phyloP scores from a whole-genome alignment of 441 rosid species.

The Euphorbia schlechtendalii region DNA sequence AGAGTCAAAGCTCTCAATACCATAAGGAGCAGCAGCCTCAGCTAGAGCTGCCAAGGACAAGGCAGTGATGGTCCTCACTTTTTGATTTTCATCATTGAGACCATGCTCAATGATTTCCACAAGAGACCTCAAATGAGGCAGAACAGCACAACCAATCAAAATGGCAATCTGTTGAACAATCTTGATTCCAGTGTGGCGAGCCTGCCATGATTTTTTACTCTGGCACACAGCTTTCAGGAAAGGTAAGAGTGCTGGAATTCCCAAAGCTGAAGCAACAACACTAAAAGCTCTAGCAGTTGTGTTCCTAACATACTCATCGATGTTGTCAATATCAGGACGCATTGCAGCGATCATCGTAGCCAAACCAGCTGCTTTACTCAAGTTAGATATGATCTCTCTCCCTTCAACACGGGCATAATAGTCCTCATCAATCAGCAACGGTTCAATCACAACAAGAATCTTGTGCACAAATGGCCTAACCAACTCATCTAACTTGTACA shows the following conservation, averaged over 20 bases:
- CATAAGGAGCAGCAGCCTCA: conserved; percentile 98
- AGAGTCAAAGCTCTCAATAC: conserved; percentile 94
- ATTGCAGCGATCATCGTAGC: conserved; percentile 99
- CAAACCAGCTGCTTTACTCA: conserved; percentile 97
- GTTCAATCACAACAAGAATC: conserved; percentile 96
- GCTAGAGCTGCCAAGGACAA: conserved; percentile 97
- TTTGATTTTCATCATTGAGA: conserved; percentile 90
- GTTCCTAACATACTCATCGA: conserved; percentile 95
- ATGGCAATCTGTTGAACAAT: conserved; percentile 99
- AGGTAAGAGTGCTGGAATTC: conserved; percentile 86
- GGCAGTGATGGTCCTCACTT: conserved; percentile 94
- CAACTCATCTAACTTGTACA: conserved; percentile 90
- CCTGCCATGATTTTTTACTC: conserved; percentile 99
- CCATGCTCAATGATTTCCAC: conserved; percentile 93
- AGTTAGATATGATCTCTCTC: conserved; percentile 92
- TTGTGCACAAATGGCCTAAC: conserved; percentile 94
- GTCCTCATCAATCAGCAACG: conserved; percentile 93
- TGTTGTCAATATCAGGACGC: conserved; percentile 97
- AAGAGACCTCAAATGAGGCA: conserved; percentile 84
- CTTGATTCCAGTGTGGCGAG: conserved; percentile 97
- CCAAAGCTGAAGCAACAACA: conserved; percentile 97
- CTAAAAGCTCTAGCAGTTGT: conserved; percentile 97
- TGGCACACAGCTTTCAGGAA: conserved; percentile 94
- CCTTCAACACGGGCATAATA: conserved; percentile 99
- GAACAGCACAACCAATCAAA: conserved; percentile 92